Conservation (phyloP, 2,329 filamentous ascomycete genomes). For the Colletotrichum viniferum region DNA sequence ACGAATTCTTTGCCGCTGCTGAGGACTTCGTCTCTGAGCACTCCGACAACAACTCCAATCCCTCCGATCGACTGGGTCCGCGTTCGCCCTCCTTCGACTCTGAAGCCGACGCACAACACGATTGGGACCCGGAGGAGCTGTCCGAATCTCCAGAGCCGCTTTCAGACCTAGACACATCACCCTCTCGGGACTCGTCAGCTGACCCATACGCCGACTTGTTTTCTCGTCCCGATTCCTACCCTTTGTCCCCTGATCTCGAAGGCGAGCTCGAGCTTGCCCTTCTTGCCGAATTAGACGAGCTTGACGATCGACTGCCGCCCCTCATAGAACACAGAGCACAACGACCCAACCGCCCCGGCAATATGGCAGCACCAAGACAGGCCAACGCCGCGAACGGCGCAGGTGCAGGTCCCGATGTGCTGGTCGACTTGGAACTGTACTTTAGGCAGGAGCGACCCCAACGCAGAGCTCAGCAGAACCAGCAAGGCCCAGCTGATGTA, state of each 20-base stretch:
- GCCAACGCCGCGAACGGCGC: not conserved
- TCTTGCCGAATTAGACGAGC: slow-evolving; percentile 16
- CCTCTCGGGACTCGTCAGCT: not conserved
- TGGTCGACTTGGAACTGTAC: slow-evolving; percentile 30
- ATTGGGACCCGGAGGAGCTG: slow-evolving; percentile 3
- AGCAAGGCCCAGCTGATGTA: slow-evolving; percentile 30
- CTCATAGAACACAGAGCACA: not conserved
- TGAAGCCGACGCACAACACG: slow-evolving; percentile 1
- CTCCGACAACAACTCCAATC: not conserved
- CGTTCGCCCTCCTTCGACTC: slow-evolving; percentile 5
- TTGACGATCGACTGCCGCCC: not conserved
- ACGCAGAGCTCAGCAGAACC: slow-evolving; percentile 2
- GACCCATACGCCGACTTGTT: not conserved
- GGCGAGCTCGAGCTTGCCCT: slow-evolving; percentile 16
- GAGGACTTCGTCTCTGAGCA: not conserved
- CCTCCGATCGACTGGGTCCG: not conserved
- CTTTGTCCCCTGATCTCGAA: slow-evolving; percentile 11
- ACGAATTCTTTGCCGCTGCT: not conserved
- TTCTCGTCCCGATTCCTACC: slow-evolving; percentile 2
- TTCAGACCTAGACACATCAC: not conserved
- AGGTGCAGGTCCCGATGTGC: slow-evolving; percentile 23
- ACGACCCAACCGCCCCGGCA: not conserved
- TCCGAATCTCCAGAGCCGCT: not conserved
- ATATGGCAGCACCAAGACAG: not conserved
- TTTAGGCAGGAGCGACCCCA: slow-evolving; percentile 1